Evolutionary conservation across 345 rosid genomes (phyloP).

Genomic region (Carallia pectinifolia): DNA sequence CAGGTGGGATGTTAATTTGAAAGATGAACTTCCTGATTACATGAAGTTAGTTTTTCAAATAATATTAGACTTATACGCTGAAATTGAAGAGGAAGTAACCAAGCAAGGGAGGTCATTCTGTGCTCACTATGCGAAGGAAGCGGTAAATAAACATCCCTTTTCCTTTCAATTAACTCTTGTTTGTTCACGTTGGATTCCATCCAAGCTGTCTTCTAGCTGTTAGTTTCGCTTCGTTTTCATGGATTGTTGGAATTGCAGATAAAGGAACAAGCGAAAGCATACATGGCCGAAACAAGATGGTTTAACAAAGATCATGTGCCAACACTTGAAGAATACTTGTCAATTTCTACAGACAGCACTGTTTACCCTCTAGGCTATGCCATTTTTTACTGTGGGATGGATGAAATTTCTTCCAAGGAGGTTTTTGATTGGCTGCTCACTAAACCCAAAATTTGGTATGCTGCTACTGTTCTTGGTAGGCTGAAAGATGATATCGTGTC

Average conservation of each 20-base stretch:
- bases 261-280: slow-evolving; percentile 1
- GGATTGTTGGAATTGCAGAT: slow-evolving; percentile 8
- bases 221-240: too few relatives aligned
- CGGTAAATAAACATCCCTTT: neutral
- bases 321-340: slow-evolving; percentile 9
- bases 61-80: neutral
- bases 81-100: neutral
- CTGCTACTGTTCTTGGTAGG: slow-evolving; percentile 3
- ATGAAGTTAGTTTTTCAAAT: neutral
- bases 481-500: slow-evolving; percentile 7
- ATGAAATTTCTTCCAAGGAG: neutral
- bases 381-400: neutral
- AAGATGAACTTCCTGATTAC: slow-evolving; percentile 11
- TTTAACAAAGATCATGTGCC: slow-evolving; percentile 4
- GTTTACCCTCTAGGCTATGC: neutral
- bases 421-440: slow-evolving; percentile 15
- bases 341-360: neutral
- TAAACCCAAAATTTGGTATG: neutral
- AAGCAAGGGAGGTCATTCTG: slow-evolving; percentile 2
- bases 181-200: too few relatives aligned
- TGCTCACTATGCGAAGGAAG: slow-evolving; percentile 1
- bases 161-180: too few relatives aligned
- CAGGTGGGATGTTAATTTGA: neutral
- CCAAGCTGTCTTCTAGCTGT: too few relatives aligned
- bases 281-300: slow-evolving; percentile 7